Conservation (phyloP, 2,329 filamentous ascomycete species). For the Rutstroemia sp. region DNA sequence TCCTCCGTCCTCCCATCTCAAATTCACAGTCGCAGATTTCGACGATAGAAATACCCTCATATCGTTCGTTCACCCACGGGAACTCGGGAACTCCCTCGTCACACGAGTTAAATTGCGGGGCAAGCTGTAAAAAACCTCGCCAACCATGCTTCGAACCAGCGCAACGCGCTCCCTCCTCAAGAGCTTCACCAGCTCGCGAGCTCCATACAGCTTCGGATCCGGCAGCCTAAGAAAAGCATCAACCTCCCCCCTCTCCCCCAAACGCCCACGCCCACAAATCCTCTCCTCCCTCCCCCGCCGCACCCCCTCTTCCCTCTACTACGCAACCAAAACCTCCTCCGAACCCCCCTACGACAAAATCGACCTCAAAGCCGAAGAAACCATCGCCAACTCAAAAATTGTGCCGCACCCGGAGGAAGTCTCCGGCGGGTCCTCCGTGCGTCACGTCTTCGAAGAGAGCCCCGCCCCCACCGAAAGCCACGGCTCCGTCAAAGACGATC, state of each 20-base stretch:
- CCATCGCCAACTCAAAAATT: constrained; percentile 48
- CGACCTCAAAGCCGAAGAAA: constrained; percentile 49
- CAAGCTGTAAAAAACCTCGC: constrained; percentile 13
- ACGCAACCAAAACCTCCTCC: constrained; percentile 30
- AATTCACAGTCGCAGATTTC: neutral
- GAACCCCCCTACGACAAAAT: constrained; percentile 34
- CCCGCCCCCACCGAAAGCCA: constrained; percentile 32
- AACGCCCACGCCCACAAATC: constrained; percentile 23
- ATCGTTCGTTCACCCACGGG: neutral
- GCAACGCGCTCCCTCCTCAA: constrained; percentile 25
- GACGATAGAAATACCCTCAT: neutral
- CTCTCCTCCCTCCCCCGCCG: constrained; percentile 23
- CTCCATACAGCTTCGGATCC: constrained; percentile 24
- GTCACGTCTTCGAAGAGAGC: constrained; percentile 40
- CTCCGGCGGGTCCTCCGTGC: constrained; percentile 47
- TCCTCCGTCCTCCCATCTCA: neutral
- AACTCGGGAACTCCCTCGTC: neutral
- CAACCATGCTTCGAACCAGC: constrained; percentile 27
- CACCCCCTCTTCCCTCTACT: constrained; percentile 40
- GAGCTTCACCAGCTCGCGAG: constrained; percentile 22
- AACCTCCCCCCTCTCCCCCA: constrained; percentile 13
- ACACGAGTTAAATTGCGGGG: constrained; percentile 18
- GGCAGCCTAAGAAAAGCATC: constrained; percentile 15
- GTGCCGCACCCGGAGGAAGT: constrained; percentile 53
- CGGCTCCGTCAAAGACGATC: constrained; percentile 43